phyloP scores from a whole-genome alignment of 192 early-diverging fungal species.

The Coemansia sp. region DNA sequence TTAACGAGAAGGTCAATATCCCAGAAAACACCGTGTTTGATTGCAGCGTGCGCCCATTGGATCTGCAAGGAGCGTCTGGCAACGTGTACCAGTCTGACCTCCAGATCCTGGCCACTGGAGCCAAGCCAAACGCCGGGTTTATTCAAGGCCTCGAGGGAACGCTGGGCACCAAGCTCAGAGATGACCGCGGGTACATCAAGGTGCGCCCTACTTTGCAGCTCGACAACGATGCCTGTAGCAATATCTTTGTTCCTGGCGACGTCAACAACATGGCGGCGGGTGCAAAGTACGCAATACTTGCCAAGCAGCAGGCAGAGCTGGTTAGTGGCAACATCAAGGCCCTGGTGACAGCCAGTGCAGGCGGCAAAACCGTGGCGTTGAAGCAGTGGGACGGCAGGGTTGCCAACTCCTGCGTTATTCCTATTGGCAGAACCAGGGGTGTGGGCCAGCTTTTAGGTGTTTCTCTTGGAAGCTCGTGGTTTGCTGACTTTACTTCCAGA shows the following conservation, averaged over 20 bases:
- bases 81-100: slow-evolving; percentile 58
- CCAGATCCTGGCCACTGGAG: slow-evolving; percentile 56
- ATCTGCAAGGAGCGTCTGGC: slow-evolving; percentile 54
- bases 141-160: slow-evolving; percentile 42
- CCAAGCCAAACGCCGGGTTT: slow-evolving; percentile 48
- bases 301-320: slow-evolving; percentile 17
- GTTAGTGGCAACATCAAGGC: slow-evolving; percentile 34
- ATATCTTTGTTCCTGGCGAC: slow-evolving; percentile 61
- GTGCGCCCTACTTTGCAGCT: slow-evolving; percentile 58
- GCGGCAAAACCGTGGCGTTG: slow-evolving; percentile 11
- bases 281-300: slow-evolving; percentile 34
- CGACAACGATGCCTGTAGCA: slow-evolving; percentile 12
- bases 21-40: slow-evolving; percentile 31
- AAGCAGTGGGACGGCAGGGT: slow-evolving; percentile 26
- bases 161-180: slow-evolving; percentile 24
- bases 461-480: slow-evolving; percentile 36
- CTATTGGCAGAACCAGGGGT: slow-evolving; percentile 41
- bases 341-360: slow-evolving; percentile 17
- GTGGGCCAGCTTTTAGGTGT: slow-evolving; percentile 42
- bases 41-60: slow-evolving; percentile 31
- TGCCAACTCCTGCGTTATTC: slow-evolving; percentile 32
- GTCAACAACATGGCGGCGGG: slow-evolving; percentile 43
- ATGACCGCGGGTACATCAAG: slow-evolving; percentile 43
- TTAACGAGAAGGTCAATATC: slow-evolving; percentile 56
- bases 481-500: slow-evolving; percentile 23